A percentile compares a stretch with the other conserved stretches of the same genome.
Evolutionary conservation across 768 basidiomycete genomes (phyloP).

Genomic region (Termitomyces sp.): DNA sequence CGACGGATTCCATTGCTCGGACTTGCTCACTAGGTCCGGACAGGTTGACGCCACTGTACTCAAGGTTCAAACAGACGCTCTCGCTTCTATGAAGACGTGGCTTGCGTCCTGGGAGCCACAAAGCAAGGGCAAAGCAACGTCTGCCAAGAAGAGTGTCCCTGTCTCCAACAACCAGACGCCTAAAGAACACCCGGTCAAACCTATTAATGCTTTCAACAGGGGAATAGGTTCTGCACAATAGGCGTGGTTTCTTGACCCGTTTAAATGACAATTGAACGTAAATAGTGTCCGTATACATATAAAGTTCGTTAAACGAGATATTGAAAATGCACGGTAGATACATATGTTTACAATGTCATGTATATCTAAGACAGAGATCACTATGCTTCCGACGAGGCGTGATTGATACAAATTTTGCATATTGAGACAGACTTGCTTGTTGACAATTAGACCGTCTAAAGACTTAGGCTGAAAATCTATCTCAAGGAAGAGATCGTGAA

Average conservation of each 20-base stretch:
- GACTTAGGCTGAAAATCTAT: too few species aligned
- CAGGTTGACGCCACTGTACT: slow-evolving; percentile 44
- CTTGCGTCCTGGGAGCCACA: slow-evolving; percentile 27
- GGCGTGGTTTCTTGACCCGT: too few species aligned
- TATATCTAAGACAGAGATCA: background rate
- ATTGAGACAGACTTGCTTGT: too few species aligned
- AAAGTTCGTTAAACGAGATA: background rate
- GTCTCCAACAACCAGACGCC: background rate
- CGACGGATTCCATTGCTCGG: slow-evolving; percentile 68
- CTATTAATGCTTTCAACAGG: background rate
- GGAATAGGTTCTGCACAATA: background rate
- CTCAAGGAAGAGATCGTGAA: background rate
- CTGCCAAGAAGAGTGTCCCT: background rate
- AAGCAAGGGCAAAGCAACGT: background rate
- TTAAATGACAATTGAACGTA: background rate
- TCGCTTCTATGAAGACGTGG: slow-evolving; percentile 56
- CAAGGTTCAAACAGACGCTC: slow-evolving; percentile 47
- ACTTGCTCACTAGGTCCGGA: slow-evolving; percentile 38
- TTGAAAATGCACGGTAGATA: background rate
- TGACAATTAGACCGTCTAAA: background rate
- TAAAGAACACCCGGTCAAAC: background rate
- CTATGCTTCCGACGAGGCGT: background rate
- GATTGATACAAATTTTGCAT: too few species aligned
- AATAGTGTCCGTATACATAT: background rate
- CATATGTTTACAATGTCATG: background rate